Base-by-base conservation (phyloP, 169 alveolate genomes). In the Nephromyces sp. region DNA sequence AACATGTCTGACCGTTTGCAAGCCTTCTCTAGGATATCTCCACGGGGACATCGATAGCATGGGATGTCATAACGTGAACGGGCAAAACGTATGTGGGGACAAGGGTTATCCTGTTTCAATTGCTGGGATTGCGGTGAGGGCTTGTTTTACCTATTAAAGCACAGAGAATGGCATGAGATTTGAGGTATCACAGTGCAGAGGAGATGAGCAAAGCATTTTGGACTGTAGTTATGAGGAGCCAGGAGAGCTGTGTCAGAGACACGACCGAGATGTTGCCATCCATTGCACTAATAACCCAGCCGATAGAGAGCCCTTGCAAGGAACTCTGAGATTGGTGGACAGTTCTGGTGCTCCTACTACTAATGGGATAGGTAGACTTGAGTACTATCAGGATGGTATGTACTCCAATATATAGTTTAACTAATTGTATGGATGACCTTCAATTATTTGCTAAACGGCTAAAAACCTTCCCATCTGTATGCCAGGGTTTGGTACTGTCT, bases 191-290 rank as follows among this genome's bases (percentile, higher is more conserved):
- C 57, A 84, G 83, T 89, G 94, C 70, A 25, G 75, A 33, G 94
- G 94, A 15, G 78, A 70, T 15, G 94, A 89, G 76, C 76, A 61
- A 22, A 74, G 66, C 51, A 43, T 89, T 32, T 61, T 69, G 29
- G 79, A 81, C 33, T 89, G 95, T 72, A 71, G 84, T 8, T 78
- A 79, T 21, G 94, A 89, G 62, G 87, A 86, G 35, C 84, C 91
- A 6, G 77, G 92, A 3, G 86, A 79, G 0, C 52, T 21, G 21
- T 89, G 95, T 77, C 63, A 61, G 27, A 80, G 81, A 28, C 95
- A 89, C 78, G 78, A 72, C 28, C 87, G 85, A 53, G 95, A 89
- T 77, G 93, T 89, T 15, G 84, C 78, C 3, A 70, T 89, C 67
- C 84, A 86, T 35, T 89, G 95, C 70, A 65, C 91, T 32, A 83